Base-by-base conservation (phyloP, 2,329 filamentous ascomycete species). In the Leptodontidium sp. region DNA sequence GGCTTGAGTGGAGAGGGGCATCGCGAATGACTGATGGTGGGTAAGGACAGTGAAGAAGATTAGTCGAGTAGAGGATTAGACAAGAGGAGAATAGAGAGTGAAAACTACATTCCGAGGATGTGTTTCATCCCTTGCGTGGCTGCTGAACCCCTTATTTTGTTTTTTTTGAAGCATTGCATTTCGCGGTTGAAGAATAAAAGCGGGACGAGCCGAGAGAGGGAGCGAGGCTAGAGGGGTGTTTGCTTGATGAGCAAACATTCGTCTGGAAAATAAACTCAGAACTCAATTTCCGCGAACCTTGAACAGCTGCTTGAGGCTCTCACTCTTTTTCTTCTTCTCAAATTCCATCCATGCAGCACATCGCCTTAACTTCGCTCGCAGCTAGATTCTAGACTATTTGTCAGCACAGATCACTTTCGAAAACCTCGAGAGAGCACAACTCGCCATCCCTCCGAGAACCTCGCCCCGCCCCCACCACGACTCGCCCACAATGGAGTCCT, bases 401-500 rank as follows among this genome's bases (percentile, higher is more conserved):
- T 40, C 32, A 40, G 8, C 8, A 8, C 6, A 21, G 7, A 21
- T 3, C n/a, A 9, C 11, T 26, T 17, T 3, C 12, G 14, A 45
- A 21, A 21, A 8, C 40, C 26, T 21, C 21, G 21, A 21, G 14
- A 29, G n/a, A 17, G 21, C 38, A 45, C 12, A 21, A n/a, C 47
- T 21, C 1, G 21, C 50, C 24, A 4, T 7, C 9, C 49, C 49
- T n/a, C 15, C 38, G 12, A 64, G 14, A 58, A 59, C 58, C 58
- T 65, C 43, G 49, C 61, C 45, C 40, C 61, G 21, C 45, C 35
- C 21, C 49, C 35, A 62, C 49, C 43, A 66, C 32, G 14, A 43
- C 17, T 40, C 24, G 21, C n/a, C 49, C 64, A 57, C 52, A 50
- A 78, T 78, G 74, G 86, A 88, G 77, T 82, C 84, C 11, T 88